Percentiles rank a stretch among this genome's conserved stretches.
Conservation (phyloP, 148 eudicot genomes). For the Camellia lanceoleosa region DNA sequence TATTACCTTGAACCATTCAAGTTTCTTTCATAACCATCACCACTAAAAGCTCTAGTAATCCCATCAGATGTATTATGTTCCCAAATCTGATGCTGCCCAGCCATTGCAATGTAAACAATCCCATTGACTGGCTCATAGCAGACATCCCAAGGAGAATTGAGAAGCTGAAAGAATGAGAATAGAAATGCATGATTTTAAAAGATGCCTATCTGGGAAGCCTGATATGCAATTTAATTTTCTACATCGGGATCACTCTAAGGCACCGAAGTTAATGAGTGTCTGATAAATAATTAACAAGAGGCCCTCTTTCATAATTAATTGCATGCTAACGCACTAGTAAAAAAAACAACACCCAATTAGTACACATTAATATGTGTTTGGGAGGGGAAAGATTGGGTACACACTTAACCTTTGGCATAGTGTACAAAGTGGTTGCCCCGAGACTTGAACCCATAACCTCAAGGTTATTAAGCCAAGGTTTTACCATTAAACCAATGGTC, state of each 20-base stretch:
- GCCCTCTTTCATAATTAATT: background rate
- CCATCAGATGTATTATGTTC: constrained; percentile 59
- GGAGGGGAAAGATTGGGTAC: too few species aligned
- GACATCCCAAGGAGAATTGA: constrained; percentile 99
- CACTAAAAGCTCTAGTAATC: constrained; percentile 72
- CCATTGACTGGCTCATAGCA: constrained; percentile 70
- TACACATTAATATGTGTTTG: too few species aligned
- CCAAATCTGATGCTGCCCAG: constrained; percentile 99
- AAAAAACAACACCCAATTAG: background rate
- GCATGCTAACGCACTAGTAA: background rate
- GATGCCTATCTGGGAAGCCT: background rate
- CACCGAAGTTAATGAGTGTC: background rate
- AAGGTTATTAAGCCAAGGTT: too few species aligned
- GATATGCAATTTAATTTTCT: background rate
- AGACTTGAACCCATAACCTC: too few species aligned
- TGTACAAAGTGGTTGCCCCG: too few species aligned
- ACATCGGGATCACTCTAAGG: background rate
- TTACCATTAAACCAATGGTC: too few species aligned
- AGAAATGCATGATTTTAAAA: background rate
- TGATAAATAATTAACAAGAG: background rate
- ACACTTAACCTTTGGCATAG: too few species aligned
- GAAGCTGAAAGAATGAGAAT: constrained; percentile 57
- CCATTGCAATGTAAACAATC: constrained; percentile 89
- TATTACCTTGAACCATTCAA: constrained; percentile 81
- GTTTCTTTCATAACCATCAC: constrained; percentile 96